phyloP scores from a whole-genome alignment of 2,329 filamentous ascomycete genomes.

The Blumeriella jaapii region DNA sequence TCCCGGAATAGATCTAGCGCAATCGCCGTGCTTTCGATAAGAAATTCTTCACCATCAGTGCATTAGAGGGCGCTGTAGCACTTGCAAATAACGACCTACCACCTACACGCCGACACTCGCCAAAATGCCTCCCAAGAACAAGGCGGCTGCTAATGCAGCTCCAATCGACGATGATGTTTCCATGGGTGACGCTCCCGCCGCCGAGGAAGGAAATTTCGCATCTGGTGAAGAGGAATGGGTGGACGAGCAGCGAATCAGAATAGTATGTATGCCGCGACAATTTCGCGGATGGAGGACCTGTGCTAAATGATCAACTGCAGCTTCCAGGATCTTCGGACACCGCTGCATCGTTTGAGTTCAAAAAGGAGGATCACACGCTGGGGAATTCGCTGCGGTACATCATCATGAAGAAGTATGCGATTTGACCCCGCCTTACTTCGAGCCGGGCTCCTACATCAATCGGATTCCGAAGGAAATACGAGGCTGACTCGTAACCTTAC shows the following conservation, averaged over 20 bases:
- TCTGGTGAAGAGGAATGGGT: conserved; percentile 5
- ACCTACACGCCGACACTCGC: background rate
- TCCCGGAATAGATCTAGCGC: background rate
- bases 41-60: conserved; percentile 8
- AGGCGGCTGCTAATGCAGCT: conserved; percentile 7
- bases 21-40: conserved; percentile 1
- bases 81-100: conserved; percentile 5
- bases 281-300: background rate
- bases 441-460: background rate
- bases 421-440: background rate
- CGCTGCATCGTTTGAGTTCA: conserved; percentile 90
- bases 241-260: conserved; percentile 21
- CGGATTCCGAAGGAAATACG: background rate
- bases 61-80: too few relatives aligned
- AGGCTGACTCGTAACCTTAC: conserved; percentile 6
- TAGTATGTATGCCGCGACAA: conserved; percentile 18
- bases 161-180: conserved; percentile 15
- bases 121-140: conserved; percentile 21
- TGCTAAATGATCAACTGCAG: conserved; percentile 33
- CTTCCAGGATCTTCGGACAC: conserved; percentile 75
- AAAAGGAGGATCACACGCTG: conserved; percentile 86
- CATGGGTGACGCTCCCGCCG: conserved; percentile 19
- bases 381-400: conserved; percentile 90
- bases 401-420: conserved; percentile 89
- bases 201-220: conserved; percentile 1